A percentile compares a stretch with the other conserved stretches of the same genome.
These are phyloP conservation scores for Lasiodiplodia gonubiensis DNA, from an alignment of 2,329 filamentous ascomycete species.

Conservation along the genomic window DNA sequence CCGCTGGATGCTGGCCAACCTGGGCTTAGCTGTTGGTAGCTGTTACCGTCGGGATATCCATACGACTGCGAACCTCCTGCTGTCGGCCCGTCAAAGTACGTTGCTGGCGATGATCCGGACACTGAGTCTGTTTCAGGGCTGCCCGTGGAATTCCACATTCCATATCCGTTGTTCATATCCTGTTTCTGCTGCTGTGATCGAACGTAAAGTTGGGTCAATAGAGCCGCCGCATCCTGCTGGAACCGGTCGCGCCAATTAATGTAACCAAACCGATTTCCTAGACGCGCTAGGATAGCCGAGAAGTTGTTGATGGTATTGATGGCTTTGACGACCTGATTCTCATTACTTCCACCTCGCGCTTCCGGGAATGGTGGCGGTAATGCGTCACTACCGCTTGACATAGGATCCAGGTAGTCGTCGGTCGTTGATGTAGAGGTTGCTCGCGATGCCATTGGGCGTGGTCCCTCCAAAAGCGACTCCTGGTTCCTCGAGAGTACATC, in stretches of 20 bases:
- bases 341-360: constrained; percentile 34
- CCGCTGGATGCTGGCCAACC: constrained; percentile 7
- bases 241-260: constrained; percentile 58
- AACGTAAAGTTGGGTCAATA: constrained; percentile 50
- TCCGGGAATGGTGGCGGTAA: constrained; percentile 43
- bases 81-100: constrained; percentile 14
- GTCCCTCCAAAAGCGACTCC: constrained; percentile 50
- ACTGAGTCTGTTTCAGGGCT: constrained; percentile 2
- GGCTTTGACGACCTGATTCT: constrained; percentile 48
- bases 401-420: constrained; percentile 44
- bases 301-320: constrained; percentile 56
- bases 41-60: constrained; percentile 10
- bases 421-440: constrained; percentile 38
- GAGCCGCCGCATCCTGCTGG: constrained; percentile 50
- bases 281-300: constrained; percentile 51
- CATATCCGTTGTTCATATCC: neutral
- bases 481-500: constrained; percentile 61
- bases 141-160: constrained; percentile 11
- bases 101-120: constrained; percentile 22
- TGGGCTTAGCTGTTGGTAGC: constrained; percentile 13
- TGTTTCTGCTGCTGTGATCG: constrained; percentile 34
- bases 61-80: constrained; percentile 11
- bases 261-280: constrained; percentile 56
- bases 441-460: constrained; percentile 42
- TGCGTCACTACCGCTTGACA: constrained; percentile 40